phyloP scores from a whole-genome alignment of 495 filamentous ascomycete species.

The Lepraria neglecta region DNA sequence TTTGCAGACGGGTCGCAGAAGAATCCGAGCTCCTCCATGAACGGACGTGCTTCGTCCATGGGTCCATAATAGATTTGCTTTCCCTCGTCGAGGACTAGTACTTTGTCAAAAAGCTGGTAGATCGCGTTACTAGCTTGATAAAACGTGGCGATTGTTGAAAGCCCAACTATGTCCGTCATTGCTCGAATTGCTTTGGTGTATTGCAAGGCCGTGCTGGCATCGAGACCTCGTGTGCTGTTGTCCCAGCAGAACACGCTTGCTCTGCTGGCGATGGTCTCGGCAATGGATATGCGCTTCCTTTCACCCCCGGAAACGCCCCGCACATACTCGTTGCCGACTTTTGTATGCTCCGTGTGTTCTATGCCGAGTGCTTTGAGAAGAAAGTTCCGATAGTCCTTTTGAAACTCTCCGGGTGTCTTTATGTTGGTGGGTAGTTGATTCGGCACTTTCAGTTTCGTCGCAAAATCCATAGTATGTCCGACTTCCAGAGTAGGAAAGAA shows the following conservation, averaged over 20 bases:
- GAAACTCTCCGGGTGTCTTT: no score
- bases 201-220: background rate
- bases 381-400: no score
- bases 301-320: slow-evolving; percentile 82
- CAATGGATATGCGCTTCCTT: slow-evolving; percentile 54
- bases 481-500: no score
- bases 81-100: background rate
- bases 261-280: slow-evolving; percentile 28
- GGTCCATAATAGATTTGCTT: background rate
- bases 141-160: background rate
- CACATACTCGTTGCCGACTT: slow-evolving; percentile 73
- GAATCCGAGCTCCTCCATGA: background rate
- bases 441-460: no score
- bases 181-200: background rate
- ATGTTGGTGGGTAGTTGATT: no score
- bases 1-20: background rate
- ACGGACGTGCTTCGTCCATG: background rate
- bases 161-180: background rate
- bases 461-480: no score
- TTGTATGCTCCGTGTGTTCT: slow-evolving; percentile 71
- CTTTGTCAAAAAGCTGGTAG: slow-evolving; percentile 2
- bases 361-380: slow-evolving; percentile 52
- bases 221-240: background rate
- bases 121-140: slow-evolving; percentile 6
- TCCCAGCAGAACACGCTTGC: background rate